Percentiles rank a stretch among this genome's conserved stretches.
Conservation (phyloP, 2,329 filamentous ascomycete genomes). For the Colletotrichum higginsianum region DNA sequence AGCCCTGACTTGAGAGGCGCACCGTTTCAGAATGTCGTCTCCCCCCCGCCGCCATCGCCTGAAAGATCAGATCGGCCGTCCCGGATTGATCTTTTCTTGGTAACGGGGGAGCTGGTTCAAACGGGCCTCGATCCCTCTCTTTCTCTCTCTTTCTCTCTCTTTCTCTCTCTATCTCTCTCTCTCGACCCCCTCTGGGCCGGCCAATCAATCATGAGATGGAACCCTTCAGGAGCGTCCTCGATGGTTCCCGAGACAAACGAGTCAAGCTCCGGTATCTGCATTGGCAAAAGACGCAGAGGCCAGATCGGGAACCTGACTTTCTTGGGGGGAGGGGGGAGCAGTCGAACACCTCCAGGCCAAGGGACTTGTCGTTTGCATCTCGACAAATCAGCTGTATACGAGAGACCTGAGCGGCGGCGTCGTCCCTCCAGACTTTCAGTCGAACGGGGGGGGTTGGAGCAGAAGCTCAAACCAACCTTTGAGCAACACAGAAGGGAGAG, state of each 20-base stretch:
- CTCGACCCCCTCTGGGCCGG: background rate
- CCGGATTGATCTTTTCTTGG: slow-evolving; percentile 36
- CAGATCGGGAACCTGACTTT: background rate
- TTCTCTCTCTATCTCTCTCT: background rate
- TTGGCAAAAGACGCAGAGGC: background rate
- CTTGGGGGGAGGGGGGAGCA: background rate
- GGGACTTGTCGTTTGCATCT: background rate
- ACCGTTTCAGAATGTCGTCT: slow-evolving; percentile 30
- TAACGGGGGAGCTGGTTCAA: slow-evolving; percentile 21
- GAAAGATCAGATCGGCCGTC: slow-evolving; percentile 22
- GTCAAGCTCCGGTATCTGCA: background rate
- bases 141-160: too few species aligned
- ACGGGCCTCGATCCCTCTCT: background rate
- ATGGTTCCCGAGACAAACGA: background rate
- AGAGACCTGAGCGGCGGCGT: background rate
- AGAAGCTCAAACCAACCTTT: slow-evolving; percentile 32
- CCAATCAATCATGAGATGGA: slow-evolving; percentile 18
- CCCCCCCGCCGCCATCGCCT: slow-evolving; percentile 24
- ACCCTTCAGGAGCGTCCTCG: background rate
- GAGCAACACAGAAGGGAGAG: background rate
- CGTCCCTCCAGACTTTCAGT: background rate
- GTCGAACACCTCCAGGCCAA: background rate
- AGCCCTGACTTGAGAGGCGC: slow-evolving; percentile 4
- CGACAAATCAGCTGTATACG: slow-evolving; percentile 7
- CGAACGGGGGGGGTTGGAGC: background rate